phyloP scores from a whole-genome alignment of 1,284 basidiomycete species.

The Boletus sp. region DNA sequence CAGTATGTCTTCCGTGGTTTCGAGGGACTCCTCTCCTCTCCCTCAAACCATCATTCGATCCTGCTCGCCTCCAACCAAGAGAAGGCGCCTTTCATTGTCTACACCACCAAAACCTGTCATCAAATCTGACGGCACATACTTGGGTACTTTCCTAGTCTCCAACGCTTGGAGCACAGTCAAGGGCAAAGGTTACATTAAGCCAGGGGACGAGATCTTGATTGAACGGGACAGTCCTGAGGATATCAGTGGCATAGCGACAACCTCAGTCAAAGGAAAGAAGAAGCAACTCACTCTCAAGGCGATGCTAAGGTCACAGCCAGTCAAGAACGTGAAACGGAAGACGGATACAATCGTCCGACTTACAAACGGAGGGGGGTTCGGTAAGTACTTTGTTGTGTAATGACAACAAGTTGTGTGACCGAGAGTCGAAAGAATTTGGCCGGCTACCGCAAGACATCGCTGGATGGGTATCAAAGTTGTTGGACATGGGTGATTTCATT shows the following conservation, averaged over 20 bases:
- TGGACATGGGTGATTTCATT: constrained; percentile 57
- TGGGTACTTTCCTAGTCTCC: constrained; percentile 69
- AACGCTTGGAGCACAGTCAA: constrained; percentile 79
- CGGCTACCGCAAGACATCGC: constrained; percentile 65
- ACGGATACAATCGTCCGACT: constrained; percentile 65
- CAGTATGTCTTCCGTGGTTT: constrained; percentile 33
- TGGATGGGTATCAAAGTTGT: constrained; percentile 64
- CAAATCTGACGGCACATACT: constrained; percentile 35
- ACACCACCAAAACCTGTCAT: constrained; percentile 6
- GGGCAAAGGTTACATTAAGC: constrained; percentile 63
- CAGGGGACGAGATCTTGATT: constrained; percentile 57
- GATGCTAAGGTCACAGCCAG: constrained; percentile 59
- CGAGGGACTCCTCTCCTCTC: constrained; percentile 32
- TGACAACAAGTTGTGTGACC: not conserved
- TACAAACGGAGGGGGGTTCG: constrained; percentile 60
- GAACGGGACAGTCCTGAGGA: constrained; percentile 50
- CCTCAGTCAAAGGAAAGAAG: constrained; percentile 44
- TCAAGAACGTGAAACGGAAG: constrained; percentile 47
- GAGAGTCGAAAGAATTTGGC: constrained; percentile 60
- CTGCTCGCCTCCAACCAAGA: constrained; percentile 43
- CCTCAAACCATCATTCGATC: constrained; percentile 15
- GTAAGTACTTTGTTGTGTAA: constrained; percentile 34
- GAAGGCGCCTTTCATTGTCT: constrained; percentile 43
- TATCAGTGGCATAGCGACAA: constrained; percentile 23
- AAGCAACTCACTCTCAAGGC: constrained; percentile 62